Base-by-base conservation (phyloP, 768 basidiomycete genomes). In the Agrocybe pediades region DNA sequence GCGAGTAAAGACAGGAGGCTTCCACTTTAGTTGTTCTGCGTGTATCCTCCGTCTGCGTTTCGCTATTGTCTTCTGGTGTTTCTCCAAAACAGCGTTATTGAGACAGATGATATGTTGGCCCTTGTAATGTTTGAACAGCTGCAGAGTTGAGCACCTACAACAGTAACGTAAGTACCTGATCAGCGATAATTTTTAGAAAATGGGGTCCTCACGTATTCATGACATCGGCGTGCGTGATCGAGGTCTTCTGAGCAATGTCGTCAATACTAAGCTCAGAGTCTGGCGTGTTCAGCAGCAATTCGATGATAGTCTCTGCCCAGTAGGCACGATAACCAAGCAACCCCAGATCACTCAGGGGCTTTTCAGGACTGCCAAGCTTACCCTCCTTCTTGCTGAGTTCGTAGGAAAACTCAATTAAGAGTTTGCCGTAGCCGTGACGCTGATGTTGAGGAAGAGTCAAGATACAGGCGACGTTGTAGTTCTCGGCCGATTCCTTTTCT, bases 381-480 rank as follows among this genome's bases (percentile, higher is more conserved):
- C 87, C 87, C 69, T 99, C 97, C 63, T 89, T 88, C 79, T 98
- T 98, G 78, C 89, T 93, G 29, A 98, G 83, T 65, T 98, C 95
- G 74, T 98, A 99, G 1, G 94, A 96, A 68, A 99, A 99, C 66
- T 98, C 94, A 70, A 99, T 99, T 30, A 99, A 77, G 23, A 98
- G 76, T 68, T 93, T 92, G 53, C 97, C 97, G 69, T 94, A 97
- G 5, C 95, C 95, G 67, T 92, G 88, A 27, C 96, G 88, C 70
- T 99, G 97, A 67, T 98, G 92, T 67, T 99, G 97, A 5, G 97
- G 97, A 39, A 99, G 81, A n/a, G 97, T 95, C 54, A 98, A 75
- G 71, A 99, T 98, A 79, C 97, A 99, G 0, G 97, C 97, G 50
- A 99, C 92, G 70, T 99, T 99, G 79, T 98, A 99, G 64, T 87